Evolutionary conservation across 83 land plant species (phyloP).

Genomic region (Thuja plicata): DNA sequence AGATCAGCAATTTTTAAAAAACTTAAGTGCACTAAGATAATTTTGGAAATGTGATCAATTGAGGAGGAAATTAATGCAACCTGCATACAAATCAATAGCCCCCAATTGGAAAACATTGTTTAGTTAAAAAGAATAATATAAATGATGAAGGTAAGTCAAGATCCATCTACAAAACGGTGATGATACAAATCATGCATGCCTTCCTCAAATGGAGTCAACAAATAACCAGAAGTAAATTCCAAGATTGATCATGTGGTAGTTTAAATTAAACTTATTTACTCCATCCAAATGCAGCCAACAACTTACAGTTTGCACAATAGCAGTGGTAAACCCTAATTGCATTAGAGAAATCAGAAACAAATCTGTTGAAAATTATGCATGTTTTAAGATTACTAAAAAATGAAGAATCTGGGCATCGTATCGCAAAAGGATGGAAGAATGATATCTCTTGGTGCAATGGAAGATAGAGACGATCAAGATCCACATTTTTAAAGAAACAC

Average conservation of each 20-base stretch:
- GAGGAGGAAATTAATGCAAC: background rate
- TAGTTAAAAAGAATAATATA: background rate
- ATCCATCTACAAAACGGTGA: background rate
- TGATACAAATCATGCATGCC: background rate
- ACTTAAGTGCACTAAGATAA: background rate
- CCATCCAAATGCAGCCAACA: background rate
- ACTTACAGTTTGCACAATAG: background rate
- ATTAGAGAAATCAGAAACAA: background rate
- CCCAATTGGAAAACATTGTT: background rate
- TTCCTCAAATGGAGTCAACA: background rate
- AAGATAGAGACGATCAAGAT: background rate
- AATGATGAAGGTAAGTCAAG: background rate
- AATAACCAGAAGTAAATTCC: background rate
- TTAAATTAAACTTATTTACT: background rate
- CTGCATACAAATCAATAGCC: background rate
- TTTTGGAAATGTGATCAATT: background rate
- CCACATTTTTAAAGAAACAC: background rate
- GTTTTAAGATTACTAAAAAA: background rate
- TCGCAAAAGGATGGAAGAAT: background rate
- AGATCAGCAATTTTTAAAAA: background rate
- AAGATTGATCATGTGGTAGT: background rate
- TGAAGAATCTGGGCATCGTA: too few relatives aligned
- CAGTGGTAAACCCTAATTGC: background rate
- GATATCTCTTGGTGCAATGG: background rate
- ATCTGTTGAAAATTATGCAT: background rate